These are phyloP conservation scores for Penicillium sp. DNA, from an alignment of 2,329 filamentous ascomycete genomes.

Conservation along the genomic window DNA sequence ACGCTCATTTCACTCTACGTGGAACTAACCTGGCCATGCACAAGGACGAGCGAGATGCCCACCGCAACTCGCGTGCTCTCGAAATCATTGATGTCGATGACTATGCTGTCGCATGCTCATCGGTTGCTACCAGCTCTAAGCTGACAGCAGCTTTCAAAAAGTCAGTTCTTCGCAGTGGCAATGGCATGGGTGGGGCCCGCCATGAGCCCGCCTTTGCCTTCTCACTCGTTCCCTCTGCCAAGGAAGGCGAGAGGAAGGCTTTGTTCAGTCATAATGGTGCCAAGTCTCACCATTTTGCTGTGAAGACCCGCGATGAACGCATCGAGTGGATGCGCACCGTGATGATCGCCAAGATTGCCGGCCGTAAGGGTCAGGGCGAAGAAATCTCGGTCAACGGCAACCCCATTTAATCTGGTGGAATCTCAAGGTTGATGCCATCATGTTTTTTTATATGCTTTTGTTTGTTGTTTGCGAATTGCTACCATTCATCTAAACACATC, in stretches of 20 bases:
- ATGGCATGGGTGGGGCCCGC: slow-evolving; percentile 10
- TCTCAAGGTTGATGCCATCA: too few relatives aligned
- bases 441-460: too few relatives aligned
- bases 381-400: background rate
- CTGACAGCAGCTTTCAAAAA: slow-evolving; percentile 81
- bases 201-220: slow-evolving; percentile 46
- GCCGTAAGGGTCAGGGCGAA: background rate
- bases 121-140: slow-evolving; percentile 74
- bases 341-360: slow-evolving; percentile 46
- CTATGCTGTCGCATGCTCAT: slow-evolving; percentile 62
- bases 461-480: too few relatives aligned
- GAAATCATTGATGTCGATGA: slow-evolving; percentile 34
- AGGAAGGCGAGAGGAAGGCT: too few relatives aligned
- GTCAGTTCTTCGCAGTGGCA: slow-evolving; percentile 48
- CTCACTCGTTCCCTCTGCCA: slow-evolving; percentile 44
- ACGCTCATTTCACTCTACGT: slow-evolving; percentile 82
- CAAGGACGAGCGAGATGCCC: slow-evolving; percentile 29
- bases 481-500: too few relatives aligned
- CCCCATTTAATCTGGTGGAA: background rate
- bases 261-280: slow-evolving; percentile 48
- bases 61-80: slow-evolving; percentile 28
- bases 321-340: slow-evolving; percentile 77
- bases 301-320: slow-evolving; percentile 80
- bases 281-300: slow-evolving; percentile 94
- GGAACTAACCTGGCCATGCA: slow-evolving; percentile 63